Conservation (phyloP, 1,284 basidiomycete species). For the Trametes hirsuta region DNA sequence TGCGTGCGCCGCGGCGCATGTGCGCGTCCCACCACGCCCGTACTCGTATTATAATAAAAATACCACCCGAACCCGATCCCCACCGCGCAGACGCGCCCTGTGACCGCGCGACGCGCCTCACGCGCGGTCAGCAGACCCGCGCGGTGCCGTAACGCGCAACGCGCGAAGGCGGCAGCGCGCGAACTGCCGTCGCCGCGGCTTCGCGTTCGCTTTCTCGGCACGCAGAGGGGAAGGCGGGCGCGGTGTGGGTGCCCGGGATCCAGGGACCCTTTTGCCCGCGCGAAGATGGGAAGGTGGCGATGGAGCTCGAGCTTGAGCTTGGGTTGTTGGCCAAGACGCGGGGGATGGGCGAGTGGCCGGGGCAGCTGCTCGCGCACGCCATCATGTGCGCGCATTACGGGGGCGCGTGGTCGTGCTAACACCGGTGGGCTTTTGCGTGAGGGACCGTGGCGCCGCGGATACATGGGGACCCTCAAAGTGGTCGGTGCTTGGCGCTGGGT, state of each 20-base stretch:
- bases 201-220: slow-evolving; percentile 7
- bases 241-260: slow-evolving; percentile 3
- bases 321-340: too few relatives aligned
- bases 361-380: too few relatives aligned
- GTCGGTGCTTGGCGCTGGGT: background rate
- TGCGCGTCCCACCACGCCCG: too few relatives aligned
- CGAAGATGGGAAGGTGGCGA: too few relatives aligned
- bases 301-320: too few relatives aligned
- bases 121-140: slow-evolving; percentile 11
- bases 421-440: background rate
- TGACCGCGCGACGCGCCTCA: background rate
- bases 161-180: background rate
- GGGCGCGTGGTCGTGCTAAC: background rate
- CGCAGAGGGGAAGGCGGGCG: background rate
- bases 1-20: too few relatives aligned
- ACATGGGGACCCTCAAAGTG: slow-evolving; percentile 1
- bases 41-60: background rate
- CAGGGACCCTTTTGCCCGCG: too few relatives aligned
- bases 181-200: slow-evolving; percentile 3
- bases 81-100: background rate
- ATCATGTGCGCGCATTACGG: too few relatives aligned
- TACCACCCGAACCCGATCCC: background rate
- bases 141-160: slow-evolving; percentile 4
- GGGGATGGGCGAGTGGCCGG: too few relatives aligned
- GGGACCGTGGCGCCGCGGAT: background rate